Evolutionary conservation across 257 asterid species (phyloP).

Genomic region (Oldenlandia corymbosa): DNA sequence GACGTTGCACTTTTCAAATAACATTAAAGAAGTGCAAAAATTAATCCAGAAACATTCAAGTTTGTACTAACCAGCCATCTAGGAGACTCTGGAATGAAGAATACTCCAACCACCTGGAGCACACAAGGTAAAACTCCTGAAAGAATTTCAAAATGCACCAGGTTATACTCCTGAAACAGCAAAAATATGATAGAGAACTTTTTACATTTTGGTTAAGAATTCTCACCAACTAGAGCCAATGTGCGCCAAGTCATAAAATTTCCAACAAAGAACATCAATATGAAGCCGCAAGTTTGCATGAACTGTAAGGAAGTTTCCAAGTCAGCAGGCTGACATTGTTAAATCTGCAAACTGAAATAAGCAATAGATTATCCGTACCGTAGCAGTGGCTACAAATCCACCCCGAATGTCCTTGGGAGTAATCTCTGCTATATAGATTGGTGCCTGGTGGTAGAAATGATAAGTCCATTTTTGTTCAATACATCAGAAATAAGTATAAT

Average conservation of each 20-base stretch:
- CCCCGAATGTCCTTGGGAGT: conserved; percentile 22
- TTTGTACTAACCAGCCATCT: conserved; percentile 22
- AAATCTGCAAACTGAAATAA: conserved; percentile 7
- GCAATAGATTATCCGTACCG: conserved; percentile 14
- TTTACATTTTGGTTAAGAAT: background rate
- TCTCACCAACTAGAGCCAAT: conserved; percentile 23
- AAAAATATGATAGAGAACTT: background rate
- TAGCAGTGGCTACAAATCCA: conserved; percentile 11
- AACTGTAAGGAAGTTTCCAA: conserved; percentile 6
- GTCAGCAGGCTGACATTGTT: background rate
- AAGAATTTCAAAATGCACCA: background rate
- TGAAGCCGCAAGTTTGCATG: conserved; percentile 17
- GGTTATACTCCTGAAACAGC: background rate
- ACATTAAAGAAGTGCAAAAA: too few species aligned
- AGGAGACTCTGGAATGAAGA: conserved; percentile 27
- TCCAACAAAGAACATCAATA: conserved; percentile 19
- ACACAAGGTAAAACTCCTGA: conserved; percentile 18
- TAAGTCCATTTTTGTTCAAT: background rate
- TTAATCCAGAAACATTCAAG: background rate
- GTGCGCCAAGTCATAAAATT: conserved; percentile 21
- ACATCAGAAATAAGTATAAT: background rate
- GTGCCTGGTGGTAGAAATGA: conserved; percentile 15
- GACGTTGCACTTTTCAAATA: background rate
- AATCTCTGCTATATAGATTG: conserved; percentile 23
- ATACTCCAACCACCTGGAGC: conserved; percentile 12